phyloP scores from a whole-genome alignment of 1,284 basidiomycete genomes.

The Pseudozyma thailandica region DNA sequence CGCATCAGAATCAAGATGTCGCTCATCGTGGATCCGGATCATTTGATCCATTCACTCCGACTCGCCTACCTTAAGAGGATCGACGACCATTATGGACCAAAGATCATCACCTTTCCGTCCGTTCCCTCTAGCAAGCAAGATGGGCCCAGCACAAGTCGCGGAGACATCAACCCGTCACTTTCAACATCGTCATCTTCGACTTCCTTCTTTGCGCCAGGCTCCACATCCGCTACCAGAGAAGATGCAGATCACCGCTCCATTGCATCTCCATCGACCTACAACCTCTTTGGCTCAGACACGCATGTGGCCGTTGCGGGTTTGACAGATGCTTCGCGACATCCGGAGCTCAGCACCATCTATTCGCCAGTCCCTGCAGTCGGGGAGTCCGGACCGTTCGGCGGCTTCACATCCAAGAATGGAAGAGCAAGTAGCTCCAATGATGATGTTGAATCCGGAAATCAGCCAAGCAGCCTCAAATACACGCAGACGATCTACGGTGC shows the following conservation, averaged over 20 bases:
- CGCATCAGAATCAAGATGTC: slow-evolving; percentile 22
- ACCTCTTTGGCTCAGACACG: slow-evolving; percentile 31
- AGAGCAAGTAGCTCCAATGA: neutral
- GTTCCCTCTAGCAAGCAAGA: slow-evolving; percentile 9
- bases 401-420: slow-evolving; percentile 3
- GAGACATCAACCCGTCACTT: neutral
- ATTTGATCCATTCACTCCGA: slow-evolving; percentile 55
- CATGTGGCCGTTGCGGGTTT: slow-evolving; percentile 51
- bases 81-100: slow-evolving; percentile 57
- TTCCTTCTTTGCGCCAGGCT: slow-evolving; percentile 25
- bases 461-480: slow-evolving; percentile 37
- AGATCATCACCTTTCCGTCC: slow-evolving; percentile 54
- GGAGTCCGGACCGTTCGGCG: slow-evolving; percentile 20
- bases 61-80: slow-evolving; percentile 59
- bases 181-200: slow-evolving; percentile 27
- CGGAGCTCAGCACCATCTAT: slow-evolving; percentile 51
- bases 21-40: slow-evolving; percentile 51
- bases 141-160: neutral
- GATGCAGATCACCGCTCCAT: neutral
- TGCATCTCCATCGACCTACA: slow-evolving; percentile 13
- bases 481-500: slow-evolving; percentile 61
- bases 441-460: neutral
- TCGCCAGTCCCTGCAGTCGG: slow-evolving; percentile 44
- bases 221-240: slow-evolving; percentile 8
- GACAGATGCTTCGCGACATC: slow-evolving; percentile 37